phyloP scores from a whole-genome alignment of 2,329 filamentous ascomycete genomes.

The Sarocladium oryzae region DNA sequence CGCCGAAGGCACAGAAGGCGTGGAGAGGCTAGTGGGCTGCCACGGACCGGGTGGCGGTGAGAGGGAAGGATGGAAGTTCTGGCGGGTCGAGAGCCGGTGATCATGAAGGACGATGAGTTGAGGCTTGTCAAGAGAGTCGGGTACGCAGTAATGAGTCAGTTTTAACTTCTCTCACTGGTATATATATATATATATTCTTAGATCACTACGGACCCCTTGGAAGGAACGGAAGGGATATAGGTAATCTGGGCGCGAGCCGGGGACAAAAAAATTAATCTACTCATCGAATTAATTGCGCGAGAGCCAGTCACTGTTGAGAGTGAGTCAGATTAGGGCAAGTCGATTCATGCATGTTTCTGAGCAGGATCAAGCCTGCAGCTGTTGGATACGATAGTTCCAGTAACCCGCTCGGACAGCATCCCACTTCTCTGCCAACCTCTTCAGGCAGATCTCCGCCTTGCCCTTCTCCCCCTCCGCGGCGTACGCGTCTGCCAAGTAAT shows the following conservation, averaged over 20 bases:
- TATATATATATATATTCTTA: background rate
- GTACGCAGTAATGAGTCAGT: background rate
- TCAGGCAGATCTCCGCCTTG: constrained; percentile 63
- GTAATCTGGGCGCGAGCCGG: background rate
- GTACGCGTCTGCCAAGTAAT: constrained; percentile 65
- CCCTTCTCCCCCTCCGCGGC: constrained; percentile 48
- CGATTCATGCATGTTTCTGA: no score
- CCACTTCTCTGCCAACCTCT: constrained; percentile 73
- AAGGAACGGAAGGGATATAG: background rate
- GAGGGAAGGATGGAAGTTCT: constrained; percentile 80
- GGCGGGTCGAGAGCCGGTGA: constrained; percentile 53
- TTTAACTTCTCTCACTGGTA: background rate
- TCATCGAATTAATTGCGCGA: background rate
- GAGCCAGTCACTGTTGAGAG: no score
- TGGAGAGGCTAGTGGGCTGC: constrained; percentile 83
- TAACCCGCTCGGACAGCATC: constrained; percentile 88
- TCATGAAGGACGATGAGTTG: background rate
- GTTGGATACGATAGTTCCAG: constrained; percentile 60
- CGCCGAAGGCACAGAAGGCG: constrained; percentile 75
- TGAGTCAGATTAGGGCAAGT: no score
- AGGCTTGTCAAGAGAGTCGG: background rate
- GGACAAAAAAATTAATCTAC: background rate
- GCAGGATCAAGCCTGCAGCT: constrained; percentile 16
- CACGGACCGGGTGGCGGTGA: constrained; percentile 55
- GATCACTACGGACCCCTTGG: background rate